Conservation (phyloP, 768 basidiomycete genomes). For the Leccinum disarticulatum region DNA sequence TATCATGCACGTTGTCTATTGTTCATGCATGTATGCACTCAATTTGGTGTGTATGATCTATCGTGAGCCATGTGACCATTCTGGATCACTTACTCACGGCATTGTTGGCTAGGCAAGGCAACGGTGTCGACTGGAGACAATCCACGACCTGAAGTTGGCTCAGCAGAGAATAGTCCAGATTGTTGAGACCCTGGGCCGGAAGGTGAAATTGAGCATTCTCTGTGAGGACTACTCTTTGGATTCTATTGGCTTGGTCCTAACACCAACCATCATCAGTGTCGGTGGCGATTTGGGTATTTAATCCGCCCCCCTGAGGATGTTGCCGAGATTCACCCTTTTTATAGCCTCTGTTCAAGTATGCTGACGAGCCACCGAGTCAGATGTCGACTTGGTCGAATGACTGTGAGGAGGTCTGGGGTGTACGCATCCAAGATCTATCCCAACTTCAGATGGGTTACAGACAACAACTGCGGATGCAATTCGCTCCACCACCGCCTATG, state of each 20-base stretch:
- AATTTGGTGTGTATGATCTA: constrained; percentile 51
- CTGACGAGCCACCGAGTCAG: constrained; percentile 50
- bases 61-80: background rate
- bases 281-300: constrained; percentile 58
- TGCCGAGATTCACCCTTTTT: constrained; percentile 13
- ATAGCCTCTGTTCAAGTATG: constrained; percentile 69
- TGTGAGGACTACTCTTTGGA: constrained; percentile 40
- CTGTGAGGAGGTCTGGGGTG: constrained; percentile 68
- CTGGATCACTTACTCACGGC: background rate
- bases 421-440: constrained; percentile 51
- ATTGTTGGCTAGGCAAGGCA: constrained; percentile 28
- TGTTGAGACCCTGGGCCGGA: constrained; percentile 39
- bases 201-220: constrained; percentile 45
- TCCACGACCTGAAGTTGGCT: constrained; percentile 33
- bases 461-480: constrained; percentile 18
- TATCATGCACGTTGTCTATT: constrained; percentile 71
- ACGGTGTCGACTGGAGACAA: constrained; percentile 30
- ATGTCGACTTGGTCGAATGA: constrained; percentile 60
- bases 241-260: constrained; percentile 26
- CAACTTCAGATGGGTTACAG: constrained; percentile 19
- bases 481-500: constrained; percentile 29
- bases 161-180: constrained; percentile 41
- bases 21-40: constrained; percentile 63
- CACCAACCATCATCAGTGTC: constrained; percentile 48
- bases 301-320: constrained; percentile 16